These are phyloP conservation scores for Phylloporus arenicola DNA, from an alignment of 768 basidiomycete genomes.

Conservation along the genomic window DNA sequence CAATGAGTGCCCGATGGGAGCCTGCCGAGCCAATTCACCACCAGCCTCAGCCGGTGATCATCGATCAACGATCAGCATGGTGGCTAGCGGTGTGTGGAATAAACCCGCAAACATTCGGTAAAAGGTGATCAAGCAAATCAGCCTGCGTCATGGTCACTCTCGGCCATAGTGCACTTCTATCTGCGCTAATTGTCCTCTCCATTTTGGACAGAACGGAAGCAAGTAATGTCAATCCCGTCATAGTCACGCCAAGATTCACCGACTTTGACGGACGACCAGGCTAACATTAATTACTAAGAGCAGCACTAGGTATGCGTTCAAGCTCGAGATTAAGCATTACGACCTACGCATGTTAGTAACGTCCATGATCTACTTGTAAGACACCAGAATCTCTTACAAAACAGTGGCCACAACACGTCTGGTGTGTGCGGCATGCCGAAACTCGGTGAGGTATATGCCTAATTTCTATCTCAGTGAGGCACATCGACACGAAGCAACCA, in stretches of 20 bases:
- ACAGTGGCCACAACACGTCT: slow-evolving; percentile 77
- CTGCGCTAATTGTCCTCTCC: no score
- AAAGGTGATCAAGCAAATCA: neutral
- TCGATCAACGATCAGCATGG: no score
- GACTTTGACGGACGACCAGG: no score
- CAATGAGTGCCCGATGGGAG: neutral
- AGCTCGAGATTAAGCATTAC: neutral
- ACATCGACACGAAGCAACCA: neutral
- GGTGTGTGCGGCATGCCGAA: slow-evolving; percentile 61
- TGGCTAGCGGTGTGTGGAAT: neutral
- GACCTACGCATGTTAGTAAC: slow-evolving; percentile 8
- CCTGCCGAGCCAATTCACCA: neutral
- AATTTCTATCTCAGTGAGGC: slow-evolving; percentile 1
- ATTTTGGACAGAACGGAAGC: neutral
- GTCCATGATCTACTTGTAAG: neutral
- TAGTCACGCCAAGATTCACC: neutral
- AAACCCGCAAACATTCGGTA: neutral
- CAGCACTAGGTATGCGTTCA: neutral
- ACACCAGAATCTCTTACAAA: slow-evolving; percentile 42
- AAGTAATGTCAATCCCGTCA: neutral
- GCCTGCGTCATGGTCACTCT: no score
- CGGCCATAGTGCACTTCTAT: no score
- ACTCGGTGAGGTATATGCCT: slow-evolving; percentile 88
- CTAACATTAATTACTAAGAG: neutral
- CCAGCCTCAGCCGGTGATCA: neutral